These are phyloP conservation scores for Aspergillus caelatus DNA, from an alignment of 2,329 filamentous ascomycete species.

Conservation along the genomic window DNA sequence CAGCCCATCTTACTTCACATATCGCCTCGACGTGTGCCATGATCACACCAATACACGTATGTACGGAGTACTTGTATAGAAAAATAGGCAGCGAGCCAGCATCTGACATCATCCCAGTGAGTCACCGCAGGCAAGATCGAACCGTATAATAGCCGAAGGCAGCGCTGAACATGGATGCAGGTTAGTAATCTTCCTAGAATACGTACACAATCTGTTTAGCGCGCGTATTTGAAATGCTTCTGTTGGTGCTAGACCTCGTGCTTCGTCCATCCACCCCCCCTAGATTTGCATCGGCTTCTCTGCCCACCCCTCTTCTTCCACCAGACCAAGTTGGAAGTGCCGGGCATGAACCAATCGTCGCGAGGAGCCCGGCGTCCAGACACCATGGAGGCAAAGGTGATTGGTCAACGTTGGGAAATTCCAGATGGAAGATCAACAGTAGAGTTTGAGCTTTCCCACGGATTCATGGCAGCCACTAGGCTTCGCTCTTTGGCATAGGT, in stretches of 20 bases:
- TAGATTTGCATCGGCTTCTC: constrained; percentile 2
- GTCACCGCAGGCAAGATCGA: background rate
- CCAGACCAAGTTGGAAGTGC: background rate
- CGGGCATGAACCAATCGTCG: constrained; percentile 16
- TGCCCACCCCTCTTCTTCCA: background rate
- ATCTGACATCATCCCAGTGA: background rate
- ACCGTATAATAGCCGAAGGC: background rate
- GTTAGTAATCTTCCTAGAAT: background rate
- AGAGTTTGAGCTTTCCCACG: constrained; percentile 22
- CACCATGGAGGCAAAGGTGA: constrained; percentile 15
- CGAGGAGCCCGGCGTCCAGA: constrained; percentile 12
- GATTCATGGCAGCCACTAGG: constrained; percentile 18
- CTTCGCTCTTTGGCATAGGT: constrained; percentile 1
- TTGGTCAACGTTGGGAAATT: constrained; percentile 23
- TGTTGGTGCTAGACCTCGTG: background rate
- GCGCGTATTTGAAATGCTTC: background rate
- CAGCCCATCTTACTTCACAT: background rate
- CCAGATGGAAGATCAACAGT: constrained; percentile 28
- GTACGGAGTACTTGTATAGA: background rate
- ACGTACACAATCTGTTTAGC: background rate
- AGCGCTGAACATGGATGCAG: background rate
- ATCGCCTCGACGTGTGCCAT: background rate
- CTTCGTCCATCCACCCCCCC: background rate
- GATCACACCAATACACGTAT: background rate
- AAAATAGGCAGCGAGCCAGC: background rate